phyloP scores from a whole-genome alignment of 2,329 filamentous ascomycete species.

The Lachnellula suecica region DNA sequence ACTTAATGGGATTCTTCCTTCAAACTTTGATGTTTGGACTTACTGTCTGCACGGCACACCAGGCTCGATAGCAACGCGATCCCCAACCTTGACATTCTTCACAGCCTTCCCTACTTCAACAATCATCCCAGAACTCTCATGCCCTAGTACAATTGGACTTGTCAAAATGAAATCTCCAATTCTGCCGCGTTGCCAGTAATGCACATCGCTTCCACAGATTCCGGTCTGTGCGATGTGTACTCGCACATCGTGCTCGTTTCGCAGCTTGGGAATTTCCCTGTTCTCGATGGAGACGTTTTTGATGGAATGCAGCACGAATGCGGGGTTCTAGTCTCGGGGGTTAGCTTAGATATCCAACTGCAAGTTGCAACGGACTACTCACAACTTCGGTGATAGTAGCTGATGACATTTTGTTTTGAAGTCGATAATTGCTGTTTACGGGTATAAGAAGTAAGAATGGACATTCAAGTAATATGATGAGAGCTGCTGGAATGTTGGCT shows the following conservation, averaged over 20 bases:
- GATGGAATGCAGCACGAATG: conserved; percentile 47
- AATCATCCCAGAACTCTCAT: conserved; percentile 43
- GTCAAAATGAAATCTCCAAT: conserved; percentile 38
- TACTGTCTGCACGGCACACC: conserved; percentile 42
- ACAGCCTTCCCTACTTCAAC: conserved; percentile 41
- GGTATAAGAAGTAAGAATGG: not conserved
- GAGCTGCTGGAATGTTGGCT: not conserved
- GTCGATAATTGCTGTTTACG: not conserved
- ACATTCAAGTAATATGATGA: not conserved
- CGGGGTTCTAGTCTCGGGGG: conserved; percentile 37
- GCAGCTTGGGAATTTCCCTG: conserved; percentile 39
- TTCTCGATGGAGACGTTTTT: conserved; percentile 46
- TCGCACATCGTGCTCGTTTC: conserved; percentile 41
- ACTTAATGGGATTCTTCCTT: not conserved
- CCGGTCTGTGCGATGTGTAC: conserved; percentile 46
- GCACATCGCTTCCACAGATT: conserved; percentile 46
- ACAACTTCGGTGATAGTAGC: not conserved
- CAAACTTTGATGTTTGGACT: not conserved
- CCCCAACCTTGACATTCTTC: conserved; percentile 42
- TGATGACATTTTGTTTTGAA: conserved; percentile 1
- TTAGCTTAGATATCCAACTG: not conserved
- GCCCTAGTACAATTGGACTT: conserved; percentile 46
- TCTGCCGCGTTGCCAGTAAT: conserved; percentile 34
- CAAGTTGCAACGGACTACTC: not conserved
- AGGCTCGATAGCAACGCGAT: conserved; percentile 48